Evolutionary conservation across 805 yeast genomes (phyloP).

Genomic region (Wickerhamomyces sydowiorum): DNA sequence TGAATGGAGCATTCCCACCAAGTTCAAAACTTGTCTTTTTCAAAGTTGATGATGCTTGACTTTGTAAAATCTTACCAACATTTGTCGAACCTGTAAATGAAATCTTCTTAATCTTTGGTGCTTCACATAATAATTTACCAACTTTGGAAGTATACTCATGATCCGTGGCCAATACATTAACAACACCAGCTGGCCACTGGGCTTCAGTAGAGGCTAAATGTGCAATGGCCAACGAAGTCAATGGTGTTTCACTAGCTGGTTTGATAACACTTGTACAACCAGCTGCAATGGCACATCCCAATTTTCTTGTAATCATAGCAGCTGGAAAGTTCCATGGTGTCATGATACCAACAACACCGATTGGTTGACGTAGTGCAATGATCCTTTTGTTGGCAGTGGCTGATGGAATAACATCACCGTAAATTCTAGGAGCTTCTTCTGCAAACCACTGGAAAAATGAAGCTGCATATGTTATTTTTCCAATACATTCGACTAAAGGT

Average conservation of each 20-base stretch:
- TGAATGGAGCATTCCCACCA: constrained; percentile 80
- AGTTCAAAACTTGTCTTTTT: constrained; percentile 70
- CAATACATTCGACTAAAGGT: constrained; percentile 62
- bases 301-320: constrained; percentile 70
- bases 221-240: constrained; percentile 65
- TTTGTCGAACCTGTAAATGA: constrained; percentile 78
- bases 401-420: constrained; percentile 61
- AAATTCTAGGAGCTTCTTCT: constrained; percentile 68
- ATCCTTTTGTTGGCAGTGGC: constrained; percentile 41
- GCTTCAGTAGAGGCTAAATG: constrained; percentile 50
- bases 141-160: constrained; percentile 34
- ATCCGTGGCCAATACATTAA: constrained; percentile 50
- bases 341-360: constrained; percentile 74
- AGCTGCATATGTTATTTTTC: constrained; percentile 63
- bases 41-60: constrained; percentile 51
- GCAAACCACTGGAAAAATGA: constrained; percentile 76
- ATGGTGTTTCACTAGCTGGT: constrained; percentile 75
- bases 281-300: constrained; percentile 74
- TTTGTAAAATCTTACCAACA: constrained; percentile 64
- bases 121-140: constrained; percentile 54
- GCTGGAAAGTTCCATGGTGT: constrained; percentile 86
- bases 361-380: constrained; percentile 62
- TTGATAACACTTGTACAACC: constrained; percentile 76
- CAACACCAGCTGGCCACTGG: constrained; percentile 65
- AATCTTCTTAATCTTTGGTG: constrained; percentile 52